Evolutionary conservation across 306 rosid species (phyloP).

Genomic region (Vicia faba): DNA sequence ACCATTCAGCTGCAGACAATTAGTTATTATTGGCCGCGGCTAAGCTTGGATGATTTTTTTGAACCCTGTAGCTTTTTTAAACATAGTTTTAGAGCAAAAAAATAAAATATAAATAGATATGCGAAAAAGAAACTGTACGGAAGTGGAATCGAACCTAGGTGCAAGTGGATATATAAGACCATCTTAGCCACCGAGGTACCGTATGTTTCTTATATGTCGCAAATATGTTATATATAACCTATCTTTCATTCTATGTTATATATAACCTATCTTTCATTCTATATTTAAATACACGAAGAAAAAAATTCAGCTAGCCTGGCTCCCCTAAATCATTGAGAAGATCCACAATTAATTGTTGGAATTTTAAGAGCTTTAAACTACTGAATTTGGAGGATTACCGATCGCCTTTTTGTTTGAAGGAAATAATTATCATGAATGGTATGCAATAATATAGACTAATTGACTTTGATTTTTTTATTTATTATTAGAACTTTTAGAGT

Average conservation of each 20-base stretch:
- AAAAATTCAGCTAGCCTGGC: background rate
- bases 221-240: background rate
- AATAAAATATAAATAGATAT: background rate
- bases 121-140: background rate
- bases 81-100: background rate
- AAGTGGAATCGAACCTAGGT: conserved; percentile 7
- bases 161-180: background rate
- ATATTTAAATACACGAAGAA: conserved; percentile 1
- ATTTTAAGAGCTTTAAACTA: background rate
- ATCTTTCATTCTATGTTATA: background rate
- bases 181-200: background rate
- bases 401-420: conserved; percentile 16
- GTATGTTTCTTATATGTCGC: background rate
- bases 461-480: conserved; percentile 23
- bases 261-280: background rate
- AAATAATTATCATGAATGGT: conserved; percentile 26
- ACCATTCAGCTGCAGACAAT: background rate
- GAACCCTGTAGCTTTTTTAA: background rate
- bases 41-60: background rate
- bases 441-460: conserved; percentile 24
- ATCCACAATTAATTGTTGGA: background rate
- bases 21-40: background rate
- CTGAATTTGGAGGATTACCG: conserved; percentile 16
- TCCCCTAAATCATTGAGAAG: background rate
- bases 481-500: conserved; percentile 23